Percentiles rank a stretch among this genome's conserved stretches.
phyloP scores from a whole-genome alignment of 2,329 filamentous ascomycete genomes.

The Aspergillus fumigatiaffinis region DNA sequence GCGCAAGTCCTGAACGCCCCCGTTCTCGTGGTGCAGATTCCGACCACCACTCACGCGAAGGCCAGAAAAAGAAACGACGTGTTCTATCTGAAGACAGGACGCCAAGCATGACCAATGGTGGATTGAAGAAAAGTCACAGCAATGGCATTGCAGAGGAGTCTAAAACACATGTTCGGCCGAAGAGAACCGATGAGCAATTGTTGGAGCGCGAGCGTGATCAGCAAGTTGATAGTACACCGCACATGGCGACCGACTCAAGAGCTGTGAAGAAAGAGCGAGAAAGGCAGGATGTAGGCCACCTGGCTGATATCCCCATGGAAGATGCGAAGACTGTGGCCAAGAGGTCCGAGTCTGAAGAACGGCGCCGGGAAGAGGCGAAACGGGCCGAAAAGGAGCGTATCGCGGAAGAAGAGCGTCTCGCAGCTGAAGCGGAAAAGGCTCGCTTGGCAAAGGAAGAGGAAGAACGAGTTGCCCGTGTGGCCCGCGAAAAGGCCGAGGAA shows the following conservation, averaged over 20 bases:
- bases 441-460: constrained; percentile 33
- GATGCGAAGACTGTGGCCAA: constrained; percentile 18
- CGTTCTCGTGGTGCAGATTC: constrained; percentile 32
- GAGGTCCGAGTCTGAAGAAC: constrained; percentile 24
- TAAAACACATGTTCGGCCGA: constrained; percentile 15
- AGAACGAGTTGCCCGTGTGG: constrained; percentile 31
- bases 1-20: constrained; percentile 39
- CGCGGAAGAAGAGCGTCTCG: constrained; percentile 27
- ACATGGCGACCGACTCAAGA: constrained; percentile 18
- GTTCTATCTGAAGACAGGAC: constrained; percentile 38
- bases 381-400: constrained; percentile 31
- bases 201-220: constrained; percentile 17
- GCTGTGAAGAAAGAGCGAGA: constrained; percentile 29
- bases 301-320: constrained; percentile 31
- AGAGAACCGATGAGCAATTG: constrained; percentile 11
- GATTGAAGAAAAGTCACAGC: constrained; percentile 24
- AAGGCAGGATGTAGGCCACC: constrained; percentile 22
- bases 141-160: constrained; percentile 11
- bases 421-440: constrained; percentile 28
- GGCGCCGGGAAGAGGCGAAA: constrained; percentile 21
- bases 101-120: constrained; percentile 28
- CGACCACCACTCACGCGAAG: constrained; percentile 28
- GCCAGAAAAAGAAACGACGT: constrained; percentile 43
- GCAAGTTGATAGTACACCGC: constrained; percentile 10
- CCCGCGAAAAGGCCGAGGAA: constrained; percentile 41